Evolutionary conservation across 768 basidiomycete genomes (phyloP), one percentile per base, ranked within the genome.

Genomic region (Leucogyrophana mollusca): DNA sequence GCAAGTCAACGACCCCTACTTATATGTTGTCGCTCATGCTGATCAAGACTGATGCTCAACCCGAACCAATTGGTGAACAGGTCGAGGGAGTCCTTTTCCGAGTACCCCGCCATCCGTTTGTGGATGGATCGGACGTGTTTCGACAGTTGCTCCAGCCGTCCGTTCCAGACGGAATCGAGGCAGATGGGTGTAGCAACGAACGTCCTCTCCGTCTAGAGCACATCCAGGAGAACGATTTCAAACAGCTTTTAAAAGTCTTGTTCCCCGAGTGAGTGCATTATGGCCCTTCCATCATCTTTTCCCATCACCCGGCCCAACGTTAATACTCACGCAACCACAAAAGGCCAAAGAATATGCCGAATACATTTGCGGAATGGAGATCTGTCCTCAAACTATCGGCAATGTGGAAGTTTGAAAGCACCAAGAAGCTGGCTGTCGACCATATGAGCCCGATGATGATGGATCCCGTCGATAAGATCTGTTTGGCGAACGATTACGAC

Each of bases 311-410:
- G 16, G n/a, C 6, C 6, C 27, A 21, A 8, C 20, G 6, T n/a
- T 7, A 7, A 8, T 37, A 37, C 35, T 16, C 16, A 16, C n/a
- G 35, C 13, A 30, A 13, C 13, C 27, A 6, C 7, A 30, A n/a
- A n/a, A 30, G 27, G 27, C 13, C 40, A 20, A 23, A 23, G 14
- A 8, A 30, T 3, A 18, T 50, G 24, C 51, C 51, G 17, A 7
- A n/a, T 1, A 44, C 42, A 17, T 46, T 46, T 38, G 58, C 62
- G 6, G 60, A 61, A 40, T 74, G 73, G 76, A 52, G 66, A 14
- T 61, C 68, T 0, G 62, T 70, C 16, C 53, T 72, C 16, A 68
- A 68, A 49, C 54, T 75, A 21, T 56, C 73, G 6, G 64, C 54
- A 4, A 66, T 69, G 56, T 75, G 73, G 69, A 53, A 56, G 34